Base-by-base conservation (phyloP, 305 asterid species). In the Euphrasia arctica region DNA sequence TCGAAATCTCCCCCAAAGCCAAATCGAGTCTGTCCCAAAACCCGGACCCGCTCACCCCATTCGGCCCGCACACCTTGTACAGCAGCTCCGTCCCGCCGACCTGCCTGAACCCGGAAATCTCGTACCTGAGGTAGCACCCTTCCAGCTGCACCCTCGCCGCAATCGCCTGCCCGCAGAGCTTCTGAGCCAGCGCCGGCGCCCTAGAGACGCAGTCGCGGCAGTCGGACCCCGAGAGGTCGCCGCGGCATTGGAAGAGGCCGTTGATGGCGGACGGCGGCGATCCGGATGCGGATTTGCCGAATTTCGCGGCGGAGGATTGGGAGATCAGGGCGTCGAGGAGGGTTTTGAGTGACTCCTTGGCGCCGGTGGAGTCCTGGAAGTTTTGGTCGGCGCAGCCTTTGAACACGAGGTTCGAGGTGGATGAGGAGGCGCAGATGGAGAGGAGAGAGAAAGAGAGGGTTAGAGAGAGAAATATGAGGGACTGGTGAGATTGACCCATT, bases 71-170 rank as follows among this genome's bases (percentile, higher is more conserved):
- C 0, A 82, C 62, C 82, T 81, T 85, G 83, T 68, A 89, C 41
- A 92, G 71, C 72, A 87, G 69, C 82, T 92, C 95, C 15, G 86
- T 82, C 50, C 70, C 72, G 13, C 79, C 74, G 69, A 66, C 79
- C 62, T 82, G 83, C 77, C 71, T 51, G 61, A 92, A 92, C 65
- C 89, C 92, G 5, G 78, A 39, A 7, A 82, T 74, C 69, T 84
- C 90, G 68, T 89, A 92, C 82, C 87, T 80, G 22, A 89, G 15
- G 13, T 87, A 92, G 69, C 98, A 92, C 10, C 95, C 97, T 2
- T 3, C 74, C 1, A 92, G 77, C 85, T 92, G 97, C 7, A 92
- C 76, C 62, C 98, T 70, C 2, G 75, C 93, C 0, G 98, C 97
- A n/a, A 85, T 60, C n/a, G 95, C 78, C 22, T 77, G 67, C 1